These are phyloP conservation scores for Choiromyces venosus DNA, from an alignment of 495 filamentous ascomycete genomes.

Conservation along the genomic window DNA sequence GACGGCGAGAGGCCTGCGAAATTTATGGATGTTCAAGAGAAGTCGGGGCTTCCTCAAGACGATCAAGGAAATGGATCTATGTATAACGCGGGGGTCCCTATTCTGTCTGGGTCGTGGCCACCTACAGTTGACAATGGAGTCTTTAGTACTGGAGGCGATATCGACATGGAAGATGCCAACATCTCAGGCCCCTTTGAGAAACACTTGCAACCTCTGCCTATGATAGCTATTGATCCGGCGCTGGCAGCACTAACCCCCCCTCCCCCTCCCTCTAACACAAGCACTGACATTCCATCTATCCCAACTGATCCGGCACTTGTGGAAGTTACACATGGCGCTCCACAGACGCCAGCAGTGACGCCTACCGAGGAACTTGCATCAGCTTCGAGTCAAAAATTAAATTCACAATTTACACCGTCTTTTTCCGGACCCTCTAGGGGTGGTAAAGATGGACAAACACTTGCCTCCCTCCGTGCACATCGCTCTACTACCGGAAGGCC, in stretches of 20 bases:
- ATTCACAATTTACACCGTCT: neutral
- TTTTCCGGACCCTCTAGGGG: slow-evolving; percentile 16
- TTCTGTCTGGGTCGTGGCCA: neutral
- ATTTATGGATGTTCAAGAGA: slow-evolving; percentile 37
- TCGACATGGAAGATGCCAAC: slow-evolving; percentile 33
- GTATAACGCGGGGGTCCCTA: neutral
- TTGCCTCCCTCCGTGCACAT: slow-evolving; percentile 39
- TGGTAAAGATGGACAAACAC: slow-evolving; percentile 34
- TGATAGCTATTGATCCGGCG: slow-evolving; percentile 34
- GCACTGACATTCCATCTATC: slow-evolving; percentile 4
- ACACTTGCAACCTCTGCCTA: slow-evolving; percentile 4
- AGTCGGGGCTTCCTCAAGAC: slow-evolving; percentile 19
- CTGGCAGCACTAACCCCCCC: slow-evolving; percentile 35
- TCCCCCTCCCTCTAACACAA: slow-evolving; percentile 17
- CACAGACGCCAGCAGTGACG: slow-evolving; percentile 36
- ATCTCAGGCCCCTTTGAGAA: slow-evolving; percentile 22
- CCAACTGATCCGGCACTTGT: slow-evolving; percentile 40
- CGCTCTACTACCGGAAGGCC: slow-evolving; percentile 39
- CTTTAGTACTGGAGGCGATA: slow-evolving; percentile 18
- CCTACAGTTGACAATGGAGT: slow-evolving; percentile 3
- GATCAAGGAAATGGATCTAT: slow-evolving; percentile 6
- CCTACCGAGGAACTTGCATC: slow-evolving; percentile 28
- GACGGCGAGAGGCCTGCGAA: slow-evolving; percentile 51
- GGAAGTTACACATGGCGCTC: slow-evolving; percentile 15
- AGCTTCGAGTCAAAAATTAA: neutral